These are phyloP conservation scores for Pyrenula massariospora DNA, from an alignment of 495 filamentous ascomycete genomes.

Conservation along the genomic window DNA sequence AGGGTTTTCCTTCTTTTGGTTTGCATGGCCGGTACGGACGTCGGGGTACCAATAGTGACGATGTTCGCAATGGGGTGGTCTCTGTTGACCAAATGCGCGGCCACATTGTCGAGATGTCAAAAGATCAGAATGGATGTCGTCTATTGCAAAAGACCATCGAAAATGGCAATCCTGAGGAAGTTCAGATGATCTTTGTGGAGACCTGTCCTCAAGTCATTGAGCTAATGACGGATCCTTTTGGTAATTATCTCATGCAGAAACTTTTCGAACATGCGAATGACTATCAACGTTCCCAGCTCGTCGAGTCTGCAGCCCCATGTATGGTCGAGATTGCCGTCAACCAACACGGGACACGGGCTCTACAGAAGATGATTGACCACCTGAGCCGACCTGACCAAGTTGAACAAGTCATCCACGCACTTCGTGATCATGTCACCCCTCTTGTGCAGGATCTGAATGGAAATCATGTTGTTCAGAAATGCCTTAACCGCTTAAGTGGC, in stretches of 20 bases:
- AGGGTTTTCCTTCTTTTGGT: background rate
- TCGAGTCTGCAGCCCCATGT: slow-evolving; percentile 73
- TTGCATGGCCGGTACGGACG: background rate
- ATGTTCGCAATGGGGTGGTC: slow-evolving; percentile 58
- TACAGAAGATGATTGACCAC: slow-evolving; percentile 99
- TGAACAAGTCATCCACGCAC: slow-evolving; percentile 66
- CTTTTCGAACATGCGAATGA: slow-evolving; percentile 85
- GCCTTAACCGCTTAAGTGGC: slow-evolving; percentile 77
- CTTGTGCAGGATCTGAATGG: slow-evolving; percentile 95
- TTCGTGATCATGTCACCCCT: slow-evolving; percentile 70
- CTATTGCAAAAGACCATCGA: slow-evolving; percentile 96
- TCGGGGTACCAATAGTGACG: slow-evolving; percentile 9
- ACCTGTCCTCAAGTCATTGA: slow-evolving; percentile 85
- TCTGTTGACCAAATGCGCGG: slow-evolving; percentile 68
- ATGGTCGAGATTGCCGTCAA: slow-evolving; percentile 90
- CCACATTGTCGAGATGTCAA: slow-evolving; percentile 78
- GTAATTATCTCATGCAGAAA: slow-evolving; percentile 97
- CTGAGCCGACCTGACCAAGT: slow-evolving; percentile 72
- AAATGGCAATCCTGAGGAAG: slow-evolving; percentile 67
- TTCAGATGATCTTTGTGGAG: slow-evolving; percentile 88
- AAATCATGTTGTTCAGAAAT: slow-evolving; percentile 98
- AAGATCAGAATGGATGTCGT: slow-evolving; percentile 94
- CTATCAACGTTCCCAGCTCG: slow-evolving; percentile 84
- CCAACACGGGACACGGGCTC: slow-evolving; percentile 87
- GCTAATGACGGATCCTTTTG: slow-evolving; percentile 97